phyloP scores from a whole-genome alignment of 129 eudicot genomes.

The Tagetes erecta region DNA sequence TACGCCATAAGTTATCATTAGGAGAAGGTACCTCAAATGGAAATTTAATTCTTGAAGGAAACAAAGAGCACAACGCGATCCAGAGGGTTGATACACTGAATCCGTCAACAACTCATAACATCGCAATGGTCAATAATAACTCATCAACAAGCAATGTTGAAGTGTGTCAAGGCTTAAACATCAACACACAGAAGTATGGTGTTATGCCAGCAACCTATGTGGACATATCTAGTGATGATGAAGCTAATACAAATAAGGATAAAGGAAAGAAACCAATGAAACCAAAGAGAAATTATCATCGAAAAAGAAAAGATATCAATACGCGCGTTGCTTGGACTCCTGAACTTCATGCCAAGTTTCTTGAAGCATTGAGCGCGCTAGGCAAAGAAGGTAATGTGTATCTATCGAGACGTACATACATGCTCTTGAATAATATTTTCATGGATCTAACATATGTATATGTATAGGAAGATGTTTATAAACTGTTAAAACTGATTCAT shows the following conservation, averaged over 20 bases:
- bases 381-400: conserved; percentile 8
- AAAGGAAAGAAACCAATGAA: conserved; percentile 23
- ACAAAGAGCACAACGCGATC: background rate
- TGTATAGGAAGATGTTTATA: background rate
- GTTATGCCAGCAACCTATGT: conserved; percentile 5
- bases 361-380: conserved; percentile 2
- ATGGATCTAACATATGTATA: background rate
- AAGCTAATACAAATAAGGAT: background rate
- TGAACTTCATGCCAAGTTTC: conserved; percentile 10
- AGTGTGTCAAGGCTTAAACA: conserved; percentile 8
- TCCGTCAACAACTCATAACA: background rate
- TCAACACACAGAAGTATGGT: conserved; percentile 18
- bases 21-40: background rate
- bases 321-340: conserved; percentile 17
- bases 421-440: background rate
- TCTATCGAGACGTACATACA: background rate
- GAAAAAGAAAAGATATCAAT: conserved; percentile 9
- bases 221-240: conserved; percentile 13
- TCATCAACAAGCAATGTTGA: background rate
- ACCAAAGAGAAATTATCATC: background rate
- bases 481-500: background rate
- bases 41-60: background rate
- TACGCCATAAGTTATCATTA: background rate
- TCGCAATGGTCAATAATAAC: background rate
- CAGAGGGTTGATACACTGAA: background rate